Evolutionary conservation across 257 asterid species (phyloP), one percentile per base, ranked within the genome.

Genomic region (Lantana camara): DNA sequence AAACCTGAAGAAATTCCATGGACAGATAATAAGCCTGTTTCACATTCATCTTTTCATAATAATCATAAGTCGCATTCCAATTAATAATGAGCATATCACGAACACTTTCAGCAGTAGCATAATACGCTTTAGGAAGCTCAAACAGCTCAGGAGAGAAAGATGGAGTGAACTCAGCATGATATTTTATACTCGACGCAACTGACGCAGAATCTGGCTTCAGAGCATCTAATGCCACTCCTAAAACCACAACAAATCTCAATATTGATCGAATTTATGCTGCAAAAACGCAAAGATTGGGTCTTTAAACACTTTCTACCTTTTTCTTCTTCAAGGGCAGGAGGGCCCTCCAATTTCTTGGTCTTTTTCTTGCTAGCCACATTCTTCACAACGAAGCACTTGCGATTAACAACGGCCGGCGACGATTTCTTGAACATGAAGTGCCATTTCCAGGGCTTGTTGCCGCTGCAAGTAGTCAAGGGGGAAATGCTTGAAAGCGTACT

Each of bases 1-100:
- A n/a, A 53, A 84, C 92, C 88, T 85, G 92, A 59, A 85, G 86
- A 76, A 52, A 85, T 48, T 85, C 92, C 88, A 85, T 85, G 57
- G 92, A 85, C 10, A 82, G 62, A 77, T 85, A 85, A 59, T 85
- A 85, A 1, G 88, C 85, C 53, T 82, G 88, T 69, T 85, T 85
- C 27, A 61, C 80, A 21, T 85, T 79, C 60, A 75, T 29, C 64
- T 75, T 77, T 35, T 85, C 88, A 10, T 82, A 75, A 70, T 68
- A 74, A 64, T 85, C 83, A 62, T 82, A 75, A 0, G 88, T 85
- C 14, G 85, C 71, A 35, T 80, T 85, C 89, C 93, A 85, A 62
- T 85, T 83, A 47, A 65, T 57, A 35, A 85, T 76, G 63, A 85
- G 85, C 83, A 74, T 68, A 53, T 85, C 89, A 24, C 87, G 85